Percentiles rank a stretch among this genome's conserved stretches.
Conservation (phyloP, 805 yeast genomes). For the Hanseniaspora mollemarum region DNA sequence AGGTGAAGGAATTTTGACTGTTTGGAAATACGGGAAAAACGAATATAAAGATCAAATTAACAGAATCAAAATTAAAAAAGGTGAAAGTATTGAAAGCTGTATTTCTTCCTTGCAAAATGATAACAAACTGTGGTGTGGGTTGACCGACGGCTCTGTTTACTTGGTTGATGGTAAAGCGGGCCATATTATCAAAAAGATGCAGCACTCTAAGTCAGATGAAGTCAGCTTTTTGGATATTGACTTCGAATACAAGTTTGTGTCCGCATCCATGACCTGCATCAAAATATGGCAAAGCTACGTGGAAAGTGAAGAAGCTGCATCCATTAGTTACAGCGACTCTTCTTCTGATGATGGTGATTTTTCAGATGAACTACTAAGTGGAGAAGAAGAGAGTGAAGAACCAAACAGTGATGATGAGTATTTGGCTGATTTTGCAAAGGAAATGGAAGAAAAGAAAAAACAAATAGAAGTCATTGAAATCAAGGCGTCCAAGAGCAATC, state of each 20-base stretch:
- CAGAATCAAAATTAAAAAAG: slow-evolving; percentile 56
- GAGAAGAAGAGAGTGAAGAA: slow-evolving; percentile 23
- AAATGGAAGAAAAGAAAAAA: slow-evolving; percentile 2
- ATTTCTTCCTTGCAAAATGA: slow-evolving; percentile 39
- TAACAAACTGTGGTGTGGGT: slow-evolving; percentile 62
- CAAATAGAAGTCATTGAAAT: slow-evolving; percentile 16
- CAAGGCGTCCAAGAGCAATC: slow-evolving; percentile 21
- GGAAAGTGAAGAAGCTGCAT: slow-evolving; percentile 27
- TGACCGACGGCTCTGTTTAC: slow-evolving; percentile 61
- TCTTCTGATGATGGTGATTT: slow-evolving; percentile 16
- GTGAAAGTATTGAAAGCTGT: slow-evolving; percentile 63
- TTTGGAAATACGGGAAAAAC: slow-evolving; percentile 70
- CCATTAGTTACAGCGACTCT: slow-evolving; percentile 17
- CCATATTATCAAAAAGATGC: slow-evolving; percentile 50
- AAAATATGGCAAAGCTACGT: slow-evolving; percentile 55
- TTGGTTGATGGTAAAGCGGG: slow-evolving; percentile 57
- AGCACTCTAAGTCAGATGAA: slow-evolving; percentile 62
- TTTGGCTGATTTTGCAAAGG: slow-evolving; percentile 6
- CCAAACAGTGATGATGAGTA: slow-evolving; percentile 16
- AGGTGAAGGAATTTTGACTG: slow-evolving; percentile 80
- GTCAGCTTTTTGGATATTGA: slow-evolving; percentile 70
- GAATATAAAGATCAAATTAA: slow-evolving; percentile 65
- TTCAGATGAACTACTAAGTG: slow-evolving; percentile 23
- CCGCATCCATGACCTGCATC: slow-evolving; percentile 73
- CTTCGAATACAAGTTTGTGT: slow-evolving; percentile 61